Conservation (phyloP, 1,284 basidiomycete genomes). For the Gastroboletus turbinatus region DNA sequence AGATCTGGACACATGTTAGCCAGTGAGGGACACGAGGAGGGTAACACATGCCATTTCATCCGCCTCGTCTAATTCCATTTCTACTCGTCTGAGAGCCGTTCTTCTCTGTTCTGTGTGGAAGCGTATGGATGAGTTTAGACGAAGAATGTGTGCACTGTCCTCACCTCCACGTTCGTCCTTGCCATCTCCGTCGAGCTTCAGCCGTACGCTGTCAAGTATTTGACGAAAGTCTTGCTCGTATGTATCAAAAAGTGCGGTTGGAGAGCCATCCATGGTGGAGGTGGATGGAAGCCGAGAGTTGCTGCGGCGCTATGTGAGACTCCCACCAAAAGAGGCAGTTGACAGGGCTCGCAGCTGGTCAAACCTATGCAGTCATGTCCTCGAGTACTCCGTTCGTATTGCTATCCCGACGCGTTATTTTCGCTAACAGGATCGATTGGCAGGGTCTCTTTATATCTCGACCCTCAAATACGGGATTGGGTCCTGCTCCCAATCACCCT, state of each 20-base stretch:
- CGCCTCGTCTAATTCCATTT: constrained; percentile 97
- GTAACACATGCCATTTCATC: constrained; percentile 82
- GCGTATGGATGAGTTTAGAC: neutral
- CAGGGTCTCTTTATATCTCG: constrained; percentile 81
- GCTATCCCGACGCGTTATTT: neutral
- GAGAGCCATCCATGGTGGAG: constrained; percentile 68
- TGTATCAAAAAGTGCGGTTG: constrained; percentile 76
- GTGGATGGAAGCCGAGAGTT: constrained; percentile 2
- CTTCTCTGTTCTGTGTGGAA: constrained; percentile 73
- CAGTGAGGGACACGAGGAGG: neutral
- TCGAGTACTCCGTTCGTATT: constrained; percentile 39
- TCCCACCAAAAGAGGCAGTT: constrained; percentile 32
- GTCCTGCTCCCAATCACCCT: constrained; percentile 96
- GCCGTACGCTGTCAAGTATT: constrained; percentile 64
- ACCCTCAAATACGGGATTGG: constrained; percentile 92
- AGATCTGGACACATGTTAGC: constrained; percentile 56
- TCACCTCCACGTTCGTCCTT: constrained; percentile 58
- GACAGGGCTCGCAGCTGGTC: neutral
- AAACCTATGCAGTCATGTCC: constrained; percentile 38
- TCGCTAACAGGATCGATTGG: constrained; percentile 13
- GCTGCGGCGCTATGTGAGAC: constrained; percentile 22
- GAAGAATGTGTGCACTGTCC: constrained; percentile 18
- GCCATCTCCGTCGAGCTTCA: constrained; percentile 65
- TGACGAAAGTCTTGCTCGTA: constrained; percentile 82
- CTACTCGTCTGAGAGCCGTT: constrained; percentile 79